phyloP scores from a whole-genome alignment of 352 stramenopile species.

The Globisporangium irregulare region DNA sequence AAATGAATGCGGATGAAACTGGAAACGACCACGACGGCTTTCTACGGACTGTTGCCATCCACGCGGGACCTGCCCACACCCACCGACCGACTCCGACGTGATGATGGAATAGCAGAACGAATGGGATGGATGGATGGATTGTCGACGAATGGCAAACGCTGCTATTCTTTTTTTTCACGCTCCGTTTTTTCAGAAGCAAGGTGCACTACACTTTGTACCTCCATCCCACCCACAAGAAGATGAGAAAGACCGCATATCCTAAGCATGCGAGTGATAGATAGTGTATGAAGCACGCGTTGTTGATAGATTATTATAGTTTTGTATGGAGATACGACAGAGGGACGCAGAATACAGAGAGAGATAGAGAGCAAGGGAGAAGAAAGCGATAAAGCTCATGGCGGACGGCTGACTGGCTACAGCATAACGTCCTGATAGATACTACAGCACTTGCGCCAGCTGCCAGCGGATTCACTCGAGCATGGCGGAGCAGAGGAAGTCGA shows the following conservation, averaged over 20 bases:
- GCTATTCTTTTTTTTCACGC: slow-evolving; percentile 1
- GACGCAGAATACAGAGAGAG: not conserved
- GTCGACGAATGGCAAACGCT: slow-evolving; percentile 1
- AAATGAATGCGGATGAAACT: too few species aligned
- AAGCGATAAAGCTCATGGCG: not conserved
- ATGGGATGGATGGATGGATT: not conserved
- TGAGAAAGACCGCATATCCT: too few species aligned
- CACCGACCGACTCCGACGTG: too few species aligned
- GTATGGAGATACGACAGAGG: not conserved
- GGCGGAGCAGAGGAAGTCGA: slow-evolving; percentile 82
- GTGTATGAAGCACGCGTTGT: not conserved
- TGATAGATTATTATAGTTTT: not conserved
- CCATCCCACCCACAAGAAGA: too few species aligned
- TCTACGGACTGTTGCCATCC: too few species aligned
- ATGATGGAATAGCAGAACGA: too few species aligned
- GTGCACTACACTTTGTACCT: too few species aligned
- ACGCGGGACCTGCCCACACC: too few species aligned
- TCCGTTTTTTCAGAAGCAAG: too few species aligned
- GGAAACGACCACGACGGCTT: too few species aligned
- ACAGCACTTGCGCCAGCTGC: not conserved
- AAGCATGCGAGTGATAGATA: not conserved
- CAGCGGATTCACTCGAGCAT: slow-evolving; percentile 57
- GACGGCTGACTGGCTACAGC: not conserved
- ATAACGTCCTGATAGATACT: slow-evolving; percentile 8
- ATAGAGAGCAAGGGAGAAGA: not conserved